phyloP scores from a whole-genome alignment of 768 basidiomycete genomes.

The Serendipita sp. region DNA sequence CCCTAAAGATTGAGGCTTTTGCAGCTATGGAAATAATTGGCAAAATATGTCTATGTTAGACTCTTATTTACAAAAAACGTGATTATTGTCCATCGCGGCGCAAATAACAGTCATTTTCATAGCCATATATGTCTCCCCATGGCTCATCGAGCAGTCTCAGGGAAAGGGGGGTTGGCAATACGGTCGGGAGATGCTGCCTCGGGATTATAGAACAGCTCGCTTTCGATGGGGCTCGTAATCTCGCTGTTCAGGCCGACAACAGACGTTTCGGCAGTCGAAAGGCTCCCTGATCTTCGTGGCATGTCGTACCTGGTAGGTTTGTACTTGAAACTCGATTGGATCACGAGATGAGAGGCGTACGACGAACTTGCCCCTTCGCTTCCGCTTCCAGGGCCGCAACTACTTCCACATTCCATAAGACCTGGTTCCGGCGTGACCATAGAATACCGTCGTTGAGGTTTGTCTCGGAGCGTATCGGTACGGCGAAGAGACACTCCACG shows the following conservation, averaged over 20 bases:
- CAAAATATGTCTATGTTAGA: neutral
- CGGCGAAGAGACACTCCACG: conserved; percentile 2
- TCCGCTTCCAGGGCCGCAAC: neutral
- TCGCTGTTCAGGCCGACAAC: neutral
- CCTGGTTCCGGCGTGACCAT: neutral
- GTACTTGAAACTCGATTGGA: neutral
- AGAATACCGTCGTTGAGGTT: neutral
- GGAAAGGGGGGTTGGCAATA: neutral
- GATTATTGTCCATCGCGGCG: neutral
- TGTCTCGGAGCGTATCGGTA: neutral
- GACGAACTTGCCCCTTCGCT: neutral
- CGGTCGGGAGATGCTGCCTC: neutral
- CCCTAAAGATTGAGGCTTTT: too few relatives aligned
- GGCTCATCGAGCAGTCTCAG: neutral
- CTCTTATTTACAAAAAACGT: neutral
- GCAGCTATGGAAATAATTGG: neutral
- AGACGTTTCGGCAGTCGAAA: neutral
- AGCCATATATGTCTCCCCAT: neutral
- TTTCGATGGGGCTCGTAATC: neutral
- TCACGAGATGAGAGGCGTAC: neutral
- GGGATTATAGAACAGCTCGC: conserved; percentile 1
- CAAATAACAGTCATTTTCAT: neutral
- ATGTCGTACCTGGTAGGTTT: neutral
- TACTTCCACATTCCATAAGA: neutral
- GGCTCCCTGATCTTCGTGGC: neutral